phyloP scores from a whole-genome alignment of 2,329 filamentous ascomycete genomes.

The Elsinoe necatrix region DNA sequence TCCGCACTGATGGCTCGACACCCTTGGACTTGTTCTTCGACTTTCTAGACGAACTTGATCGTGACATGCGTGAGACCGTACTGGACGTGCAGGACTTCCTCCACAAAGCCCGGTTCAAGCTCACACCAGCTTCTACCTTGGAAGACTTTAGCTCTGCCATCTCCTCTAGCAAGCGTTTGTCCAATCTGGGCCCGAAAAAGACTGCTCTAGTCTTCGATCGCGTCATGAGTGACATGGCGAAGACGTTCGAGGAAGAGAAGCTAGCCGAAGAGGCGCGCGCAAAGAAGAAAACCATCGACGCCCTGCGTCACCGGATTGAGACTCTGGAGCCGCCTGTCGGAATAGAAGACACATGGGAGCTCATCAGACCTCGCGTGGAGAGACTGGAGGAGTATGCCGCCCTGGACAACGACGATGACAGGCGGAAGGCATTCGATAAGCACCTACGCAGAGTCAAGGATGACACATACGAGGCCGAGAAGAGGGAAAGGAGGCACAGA shows the following conservation, averaged over 20 bases:
- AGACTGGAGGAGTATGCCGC: slow-evolving; percentile 77
- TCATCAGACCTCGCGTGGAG: slow-evolving; percentile 69
- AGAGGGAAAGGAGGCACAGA: slow-evolving; percentile 37
- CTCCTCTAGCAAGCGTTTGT: slow-evolving; percentile 78
- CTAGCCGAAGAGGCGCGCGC: slow-evolving; percentile 73
- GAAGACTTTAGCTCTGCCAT: slow-evolving; percentile 80
- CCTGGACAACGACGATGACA: slow-evolving; percentile 72
- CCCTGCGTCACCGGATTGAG: slow-evolving; percentile 77
- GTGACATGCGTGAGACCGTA: slow-evolving; percentile 67
- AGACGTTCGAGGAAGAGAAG: slow-evolving; percentile 58
- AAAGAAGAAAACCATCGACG: slow-evolving; percentile 75
- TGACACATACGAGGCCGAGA: slow-evolving; percentile 58
- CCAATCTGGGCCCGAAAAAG: slow-evolving; percentile 57
- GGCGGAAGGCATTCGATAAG: slow-evolving; percentile 82
- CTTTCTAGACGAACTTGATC: slow-evolving; percentile 85
- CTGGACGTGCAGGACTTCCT: slow-evolving; percentile 67
- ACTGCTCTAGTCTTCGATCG: slow-evolving; percentile 15
- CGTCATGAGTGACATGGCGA: neutral
- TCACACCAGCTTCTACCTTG: slow-evolving; percentile 55
- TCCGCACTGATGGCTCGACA: slow-evolving; percentile 53
- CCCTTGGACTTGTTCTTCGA: slow-evolving; percentile 96
- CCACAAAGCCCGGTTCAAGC: slow-evolving; percentile 19
- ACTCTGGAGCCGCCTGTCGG: slow-evolving; percentile 78
- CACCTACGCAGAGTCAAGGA: slow-evolving; percentile 84
- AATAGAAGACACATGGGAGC: slow-evolving; percentile 76